A percentile compares a stretch with the other conserved stretches of the same genome.
These are phyloP conservation scores for Yamadazyma songkhlaensis DNA, from an alignment of 1,139 yeast species.

Conservation along the genomic window DNA sequence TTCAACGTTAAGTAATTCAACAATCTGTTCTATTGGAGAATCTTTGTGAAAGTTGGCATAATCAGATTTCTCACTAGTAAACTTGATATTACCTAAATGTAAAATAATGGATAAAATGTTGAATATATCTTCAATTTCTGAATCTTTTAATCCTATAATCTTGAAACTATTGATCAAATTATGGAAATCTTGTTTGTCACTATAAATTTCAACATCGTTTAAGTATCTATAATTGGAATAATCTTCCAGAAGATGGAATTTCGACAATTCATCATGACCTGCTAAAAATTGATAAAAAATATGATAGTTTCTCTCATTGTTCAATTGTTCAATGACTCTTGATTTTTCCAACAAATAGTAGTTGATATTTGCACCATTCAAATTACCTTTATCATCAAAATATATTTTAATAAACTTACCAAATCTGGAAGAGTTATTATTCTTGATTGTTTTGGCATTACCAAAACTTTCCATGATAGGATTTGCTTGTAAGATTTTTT, in stretches of 20 bases:
- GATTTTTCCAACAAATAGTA: slow-evolving; percentile 94
- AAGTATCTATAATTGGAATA: slow-evolving; percentile 57
- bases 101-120: slow-evolving; percentile 71
- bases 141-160: slow-evolving; percentile 64
- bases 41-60: slow-evolving; percentile 69
- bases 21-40: slow-evolving; percentile 54
- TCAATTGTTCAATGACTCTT: slow-evolving; percentile 79
- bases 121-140: slow-evolving; percentile 60
- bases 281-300: slow-evolving; percentile 82
- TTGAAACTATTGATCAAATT: slow-evolving; percentile 62
- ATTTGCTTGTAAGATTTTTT: slow-evolving; percentile 86
- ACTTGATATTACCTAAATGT: slow-evolving; percentile 82
- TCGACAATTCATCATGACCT: slow-evolving; percentile 57
- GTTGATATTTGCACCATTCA: slow-evolving; percentile 88
- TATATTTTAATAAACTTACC: slow-evolving; percentile 94
- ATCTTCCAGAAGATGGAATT: slow-evolving; percentile 47
- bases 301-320: slow-evolving; percentile 85
- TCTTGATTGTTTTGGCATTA: slow-evolving; percentile 92
- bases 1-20: slow-evolving; percentile 64
- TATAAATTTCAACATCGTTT: slow-evolving; percentile 27
- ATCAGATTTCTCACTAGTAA: slow-evolving; percentile 68
- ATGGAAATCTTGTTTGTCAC: slow-evolving; percentile 66
- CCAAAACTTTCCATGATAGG: slow-evolving; percentile 97
- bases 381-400: slow-evolving; percentile 64
- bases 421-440: slow-evolving; percentile 92